These are phyloP conservation scores for Moesziomyces globuligerus DNA, from an alignment of 1,284 basidiomycete species.

Conservation along the genomic window DNA sequence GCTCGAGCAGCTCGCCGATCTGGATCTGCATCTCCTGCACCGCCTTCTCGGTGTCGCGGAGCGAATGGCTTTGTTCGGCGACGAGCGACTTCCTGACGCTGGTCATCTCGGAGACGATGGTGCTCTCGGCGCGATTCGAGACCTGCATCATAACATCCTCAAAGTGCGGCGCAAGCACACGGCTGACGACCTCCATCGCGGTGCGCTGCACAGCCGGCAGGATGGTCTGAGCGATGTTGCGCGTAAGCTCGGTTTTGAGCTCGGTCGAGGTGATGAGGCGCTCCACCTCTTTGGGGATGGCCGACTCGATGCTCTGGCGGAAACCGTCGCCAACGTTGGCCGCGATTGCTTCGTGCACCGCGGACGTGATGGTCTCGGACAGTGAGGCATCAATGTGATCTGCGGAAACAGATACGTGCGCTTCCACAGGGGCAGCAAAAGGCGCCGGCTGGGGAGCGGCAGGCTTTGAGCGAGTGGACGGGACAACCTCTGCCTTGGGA, in stretches of 20 bases:
- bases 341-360: constrained; percentile 19
- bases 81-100: constrained; percentile 42
- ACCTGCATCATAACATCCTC: constrained; percentile 43
- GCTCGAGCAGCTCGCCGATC: constrained; percentile 8
- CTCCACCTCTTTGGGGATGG: constrained; percentile 40
- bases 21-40: constrained; percentile 12
- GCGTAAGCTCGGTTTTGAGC: constrained; percentile 34
- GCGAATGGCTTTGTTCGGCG: constrained; percentile 31
- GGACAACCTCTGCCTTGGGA: not conserved
- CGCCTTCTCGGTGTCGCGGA: constrained; percentile 21
- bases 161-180: constrained; percentile 50
- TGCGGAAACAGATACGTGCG: constrained; percentile 3
- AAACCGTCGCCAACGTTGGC: constrained; percentile 13
- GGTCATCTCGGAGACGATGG: constrained; percentile 44
- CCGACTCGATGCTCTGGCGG: constrained; percentile 15
- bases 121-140: constrained; percentile 17
- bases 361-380: constrained; percentile 12
- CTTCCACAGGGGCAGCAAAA: not conserved
- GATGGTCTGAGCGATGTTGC: constrained; percentile 41
- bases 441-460: not conserved
- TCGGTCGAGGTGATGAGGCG: constrained; percentile 33
- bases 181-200: constrained; percentile 46
- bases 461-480: not conserved
- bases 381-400: constrained; percentile 11
- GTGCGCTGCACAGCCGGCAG: constrained; percentile 48